Conservation (phyloP, 352 stramenopile species). For the Thalassiosira ordinaria region DNA sequence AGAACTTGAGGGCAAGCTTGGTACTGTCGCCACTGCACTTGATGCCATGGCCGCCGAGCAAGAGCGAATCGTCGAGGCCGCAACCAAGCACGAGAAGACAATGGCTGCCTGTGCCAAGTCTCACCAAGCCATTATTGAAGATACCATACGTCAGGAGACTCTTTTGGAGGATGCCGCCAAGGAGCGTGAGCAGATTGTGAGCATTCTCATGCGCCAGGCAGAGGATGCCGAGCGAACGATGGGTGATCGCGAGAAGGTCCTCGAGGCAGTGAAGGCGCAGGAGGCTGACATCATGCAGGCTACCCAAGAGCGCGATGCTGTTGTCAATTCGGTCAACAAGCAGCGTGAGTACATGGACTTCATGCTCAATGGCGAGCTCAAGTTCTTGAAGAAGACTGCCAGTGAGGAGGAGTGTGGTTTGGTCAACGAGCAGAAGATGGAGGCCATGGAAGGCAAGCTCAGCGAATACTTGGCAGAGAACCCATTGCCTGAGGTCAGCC, state of each 20-base stretch:
- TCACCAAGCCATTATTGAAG: slow-evolving; percentile 57
- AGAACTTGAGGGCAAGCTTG: slow-evolving; percentile 66
- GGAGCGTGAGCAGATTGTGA: slow-evolving; percentile 66
- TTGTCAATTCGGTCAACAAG: slow-evolving; percentile 59
- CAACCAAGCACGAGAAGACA: slow-evolving; percentile 58
- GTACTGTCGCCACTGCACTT: slow-evolving; percentile 58
- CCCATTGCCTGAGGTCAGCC: background rate
- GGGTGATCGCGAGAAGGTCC: slow-evolving; percentile 34
- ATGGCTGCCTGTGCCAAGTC: slow-evolving; percentile 53
- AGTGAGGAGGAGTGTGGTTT: slow-evolving; percentile 51
- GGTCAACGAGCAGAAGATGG: slow-evolving; percentile 26
- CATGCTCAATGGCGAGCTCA: slow-evolving; percentile 61
- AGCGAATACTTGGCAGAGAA: slow-evolving; percentile 21
- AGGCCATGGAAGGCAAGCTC: slow-evolving; percentile 41
- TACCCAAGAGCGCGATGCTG: slow-evolving; percentile 50
- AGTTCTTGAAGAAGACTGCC: slow-evolving; percentile 54
- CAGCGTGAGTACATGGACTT: slow-evolving; percentile 65
- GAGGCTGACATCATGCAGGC: slow-evolving; percentile 36
- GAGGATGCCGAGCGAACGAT: slow-evolving; percentile 55
- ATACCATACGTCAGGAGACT: slow-evolving; percentile 56
- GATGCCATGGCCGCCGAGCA: slow-evolving; percentile 68
- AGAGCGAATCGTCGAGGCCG: slow-evolving; percentile 56
- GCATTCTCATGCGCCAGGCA: slow-evolving; percentile 64
- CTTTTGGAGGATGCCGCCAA: slow-evolving; percentile 57
- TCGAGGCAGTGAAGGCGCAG: slow-evolving; percentile 44